Percentiles rank a stretch among this genome's conserved stretches.
phyloP scores from a whole-genome alignment of 768 basidiomycete species.

The Pleurotus pulmonarius region DNA sequence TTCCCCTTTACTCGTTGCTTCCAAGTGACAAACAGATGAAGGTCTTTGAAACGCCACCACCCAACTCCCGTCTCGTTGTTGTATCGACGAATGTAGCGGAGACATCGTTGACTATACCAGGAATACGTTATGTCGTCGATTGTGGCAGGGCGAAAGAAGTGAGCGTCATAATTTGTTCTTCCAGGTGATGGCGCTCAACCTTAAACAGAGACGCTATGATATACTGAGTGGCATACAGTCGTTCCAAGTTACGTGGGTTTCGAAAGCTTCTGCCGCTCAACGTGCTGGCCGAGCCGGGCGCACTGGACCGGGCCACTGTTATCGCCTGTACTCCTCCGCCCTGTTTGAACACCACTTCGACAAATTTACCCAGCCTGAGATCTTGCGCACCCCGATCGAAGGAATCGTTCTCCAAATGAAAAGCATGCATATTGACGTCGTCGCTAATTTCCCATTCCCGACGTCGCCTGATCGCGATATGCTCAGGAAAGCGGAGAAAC shows the following conservation, averaged over 20 bases:
- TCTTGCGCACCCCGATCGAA: slow-evolving; percentile 93
- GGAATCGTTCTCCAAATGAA: slow-evolving; percentile 98
- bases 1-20: slow-evolving; percentile 91
- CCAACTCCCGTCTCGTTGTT: slow-evolving; percentile 81
- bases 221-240: slow-evolving; percentile 78
- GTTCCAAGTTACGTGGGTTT: slow-evolving; percentile 91
- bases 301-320: slow-evolving; percentile 97
- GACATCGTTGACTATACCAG: slow-evolving; percentile 95
- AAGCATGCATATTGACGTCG: slow-evolving; percentile 95
- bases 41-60: slow-evolving; percentile 84
- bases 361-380: slow-evolving; percentile 84
- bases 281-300: slow-evolving; percentile 96
- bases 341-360: slow-evolving; percentile 93
- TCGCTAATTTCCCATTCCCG: slow-evolving; percentile 97
- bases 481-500: slow-evolving; percentile 77
- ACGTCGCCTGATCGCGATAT: slow-evolving; percentile 83
- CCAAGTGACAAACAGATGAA: slow-evolving; percentile 93
- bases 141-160: slow-evolving; percentile 95
- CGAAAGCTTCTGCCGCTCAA: slow-evolving; percentile 93
- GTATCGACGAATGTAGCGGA: slow-evolving; percentile 97
- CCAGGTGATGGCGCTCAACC: neutral
- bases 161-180: slow-evolving; percentile 7
- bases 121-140: slow-evolving; percentile 97
- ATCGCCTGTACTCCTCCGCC: slow-evolving; percentile 93
- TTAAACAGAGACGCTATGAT: slow-evolving; percentile 76